Percentiles rank a stretch among this genome's conserved stretches.
These are phyloP conservation scores for Nidularia pulvinata DNA, from an alignment of 768 basidiomycete species.

Conservation along the genomic window DNA sequence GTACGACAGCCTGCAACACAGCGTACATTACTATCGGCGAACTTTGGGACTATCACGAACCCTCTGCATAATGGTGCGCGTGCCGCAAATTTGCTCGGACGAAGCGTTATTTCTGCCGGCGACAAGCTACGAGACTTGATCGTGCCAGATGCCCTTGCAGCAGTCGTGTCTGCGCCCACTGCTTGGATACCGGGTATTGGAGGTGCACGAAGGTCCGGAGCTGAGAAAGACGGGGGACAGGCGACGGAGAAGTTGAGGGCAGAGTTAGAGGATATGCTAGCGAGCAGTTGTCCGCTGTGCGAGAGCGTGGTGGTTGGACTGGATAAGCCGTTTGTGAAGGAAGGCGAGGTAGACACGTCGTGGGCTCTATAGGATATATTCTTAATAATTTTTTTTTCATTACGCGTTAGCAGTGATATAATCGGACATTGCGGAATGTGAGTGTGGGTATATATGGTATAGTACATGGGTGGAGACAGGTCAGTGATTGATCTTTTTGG, in stretches of 20 bases:
- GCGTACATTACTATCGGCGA: conserved; percentile 74
- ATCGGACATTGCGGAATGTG: not conserved
- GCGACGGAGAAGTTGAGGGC: conserved; percentile 72
- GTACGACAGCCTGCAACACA: conserved; percentile 47
- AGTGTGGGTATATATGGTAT: not conserved
- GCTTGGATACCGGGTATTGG: conserved; percentile 77
- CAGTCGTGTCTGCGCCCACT: conserved; percentile 72
- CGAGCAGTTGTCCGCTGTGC: conserved; percentile 91
- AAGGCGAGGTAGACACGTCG: conserved; percentile 76
- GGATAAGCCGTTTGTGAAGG: conserved; percentile 84
- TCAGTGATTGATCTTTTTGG: conserved; percentile 82
- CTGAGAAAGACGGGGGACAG: conserved; percentile 53
- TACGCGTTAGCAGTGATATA: not conserved
- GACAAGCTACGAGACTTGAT: conserved; percentile 92
- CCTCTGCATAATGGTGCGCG: conserved; percentile 65
- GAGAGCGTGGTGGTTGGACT: conserved; percentile 86
- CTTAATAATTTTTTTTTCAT: not conserved
- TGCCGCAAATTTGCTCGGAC: conserved; percentile 67
- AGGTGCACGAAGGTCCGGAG: conserved; percentile 43
- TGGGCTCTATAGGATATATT: conserved; percentile 60
- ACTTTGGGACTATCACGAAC: conserved; percentile 53
- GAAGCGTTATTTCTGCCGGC: conserved; percentile 85
- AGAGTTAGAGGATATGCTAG: conserved; percentile 89
- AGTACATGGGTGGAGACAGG: not conserved
- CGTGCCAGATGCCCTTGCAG: conserved; percentile 89